Percentiles rank a stretch among this genome's conserved stretches.
Conservation (phyloP, 2,329 filamentous ascomycete genomes). For the Neofusicoccum sp. region DNA sequence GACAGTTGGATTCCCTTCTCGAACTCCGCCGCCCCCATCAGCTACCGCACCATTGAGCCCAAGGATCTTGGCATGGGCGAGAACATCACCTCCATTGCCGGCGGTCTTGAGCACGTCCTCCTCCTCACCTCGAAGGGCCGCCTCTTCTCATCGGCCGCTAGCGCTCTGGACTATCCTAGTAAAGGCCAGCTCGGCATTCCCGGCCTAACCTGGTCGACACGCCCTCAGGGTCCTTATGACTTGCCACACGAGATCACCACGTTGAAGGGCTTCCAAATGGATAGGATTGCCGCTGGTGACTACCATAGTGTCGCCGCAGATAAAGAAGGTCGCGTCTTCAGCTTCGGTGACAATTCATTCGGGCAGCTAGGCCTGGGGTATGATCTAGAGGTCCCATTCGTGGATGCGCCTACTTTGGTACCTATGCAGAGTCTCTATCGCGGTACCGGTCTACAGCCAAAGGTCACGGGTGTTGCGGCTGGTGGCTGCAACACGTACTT, state of each 20-base stretch:
- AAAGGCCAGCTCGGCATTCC: constrained; percentile 86
- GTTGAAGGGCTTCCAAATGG: constrained; percentile 68
- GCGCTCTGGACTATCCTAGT: constrained; percentile 72
- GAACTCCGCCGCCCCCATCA: constrained; percentile 58
- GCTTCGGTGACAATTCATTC: constrained; percentile 85
- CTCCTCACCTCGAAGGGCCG: constrained; percentile 82
- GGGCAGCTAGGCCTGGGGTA: constrained; percentile 88
- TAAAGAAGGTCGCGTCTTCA: constrained; percentile 72
- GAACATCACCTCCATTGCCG: constrained; percentile 69
- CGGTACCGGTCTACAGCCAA: constrained; percentile 60
- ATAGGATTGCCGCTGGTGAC: constrained; percentile 78
- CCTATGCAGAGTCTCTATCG: constrained; percentile 71
- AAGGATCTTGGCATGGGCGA: constrained; percentile 65
- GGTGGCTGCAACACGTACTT: constrained; percentile 88
- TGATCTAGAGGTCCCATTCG: constrained; percentile 58
- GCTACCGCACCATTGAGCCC: constrained; percentile 72
- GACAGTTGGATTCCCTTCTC: constrained; percentile 74
- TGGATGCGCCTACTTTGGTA: constrained; percentile 70
- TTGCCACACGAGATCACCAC: constrained; percentile 74
- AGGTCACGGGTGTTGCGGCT: constrained; percentile 75
- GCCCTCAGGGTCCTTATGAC: constrained; percentile 76
- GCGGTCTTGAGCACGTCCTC: constrained; percentile 81
- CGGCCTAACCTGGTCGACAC: constrained; percentile 74
- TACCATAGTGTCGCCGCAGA: constrained; percentile 81
- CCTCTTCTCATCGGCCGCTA: constrained; percentile 84